phyloP scores from a whole-genome alignment of 768 basidiomycete genomes.

The Tulasnella sp. region DNA sequence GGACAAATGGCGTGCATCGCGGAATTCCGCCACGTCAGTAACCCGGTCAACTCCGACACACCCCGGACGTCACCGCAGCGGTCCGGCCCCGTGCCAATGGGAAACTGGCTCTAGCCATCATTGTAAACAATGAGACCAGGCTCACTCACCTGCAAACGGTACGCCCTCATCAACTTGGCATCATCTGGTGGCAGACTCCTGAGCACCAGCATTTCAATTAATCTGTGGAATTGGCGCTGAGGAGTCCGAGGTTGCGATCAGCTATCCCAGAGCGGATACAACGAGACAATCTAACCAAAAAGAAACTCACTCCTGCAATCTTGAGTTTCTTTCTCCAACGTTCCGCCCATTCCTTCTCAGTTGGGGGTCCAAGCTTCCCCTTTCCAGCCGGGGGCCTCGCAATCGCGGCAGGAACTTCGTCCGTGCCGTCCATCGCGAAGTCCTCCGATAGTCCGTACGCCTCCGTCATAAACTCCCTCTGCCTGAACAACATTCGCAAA shows the following conservation, averaged over 20 bases:
- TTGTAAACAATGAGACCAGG: neutral
- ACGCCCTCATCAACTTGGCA: conserved; percentile 48
- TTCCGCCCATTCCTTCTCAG: conserved; percentile 68
- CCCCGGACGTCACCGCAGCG: neutral
- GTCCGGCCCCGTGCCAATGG: too few relatives aligned
- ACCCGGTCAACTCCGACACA: neutral
- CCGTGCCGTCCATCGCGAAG: neutral
- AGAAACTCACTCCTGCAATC: conserved; percentile 70
- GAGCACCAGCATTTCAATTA: conserved; percentile 86
- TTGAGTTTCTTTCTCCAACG: conserved; percentile 76
- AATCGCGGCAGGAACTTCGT: neutral
- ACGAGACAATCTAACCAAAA: neutral
- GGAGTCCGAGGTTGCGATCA: neutral
- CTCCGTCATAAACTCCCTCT: conserved; percentile 61
- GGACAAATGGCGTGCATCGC: neutral
- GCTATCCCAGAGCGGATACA: neutral
- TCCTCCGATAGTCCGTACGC: conserved; percentile 34
- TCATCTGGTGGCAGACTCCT: conserved; percentile 59
- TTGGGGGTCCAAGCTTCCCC: conserved; percentile 70
- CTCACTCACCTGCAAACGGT: conserved; percentile 53
- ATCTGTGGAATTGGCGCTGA: conserved; percentile 87
- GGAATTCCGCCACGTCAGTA: neutral
- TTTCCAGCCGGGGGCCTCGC: conserved; percentile 35
- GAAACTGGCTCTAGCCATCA: neutral
- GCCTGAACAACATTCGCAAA: conserved; percentile 61